Percentiles rank a stretch among this genome's conserved stretches.
phyloP scores from a whole-genome alignment of 2,329 filamentous ascomycete species.

The Tympanopsis confertula region DNA sequence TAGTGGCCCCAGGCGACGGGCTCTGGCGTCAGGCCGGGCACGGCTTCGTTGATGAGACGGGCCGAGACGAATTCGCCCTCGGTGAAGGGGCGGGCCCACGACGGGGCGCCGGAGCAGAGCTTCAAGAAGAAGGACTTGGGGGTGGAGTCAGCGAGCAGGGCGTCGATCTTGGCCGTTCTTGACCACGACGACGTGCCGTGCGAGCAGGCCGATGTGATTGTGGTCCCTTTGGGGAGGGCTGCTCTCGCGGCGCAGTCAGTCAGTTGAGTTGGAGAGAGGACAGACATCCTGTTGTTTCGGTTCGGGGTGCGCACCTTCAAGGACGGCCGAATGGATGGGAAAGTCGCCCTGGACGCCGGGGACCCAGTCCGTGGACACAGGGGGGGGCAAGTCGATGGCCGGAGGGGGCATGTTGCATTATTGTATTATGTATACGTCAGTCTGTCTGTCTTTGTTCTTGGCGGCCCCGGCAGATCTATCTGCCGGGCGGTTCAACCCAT shows the following conservation, averaged over 20 bases:
- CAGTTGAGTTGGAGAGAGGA: no score
- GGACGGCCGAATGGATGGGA: conserved; percentile 6
- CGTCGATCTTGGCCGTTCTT: conserved; percentile 6
- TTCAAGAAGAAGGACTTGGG: conserved; percentile 6
- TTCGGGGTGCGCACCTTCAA: conserved; percentile 4
- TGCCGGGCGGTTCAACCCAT: no score
- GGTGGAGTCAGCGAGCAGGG: conserved; percentile 2
- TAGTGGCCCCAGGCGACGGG: conserved; percentile 6
- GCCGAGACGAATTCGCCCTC: conserved; percentile 7
- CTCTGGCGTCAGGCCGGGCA: conserved; percentile 4
- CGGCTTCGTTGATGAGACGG: conserved; percentile 1
- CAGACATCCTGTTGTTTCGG: no score
- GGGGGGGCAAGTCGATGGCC: no score
- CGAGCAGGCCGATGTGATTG: conserved; percentile 5
- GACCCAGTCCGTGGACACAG: no score
- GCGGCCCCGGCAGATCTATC: no score
- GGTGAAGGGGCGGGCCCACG: conserved; percentile 2
- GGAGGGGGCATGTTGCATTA: no score
- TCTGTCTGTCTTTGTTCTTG: no score
- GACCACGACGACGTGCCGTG: conserved; percentile 7
- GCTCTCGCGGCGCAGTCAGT: background rate
- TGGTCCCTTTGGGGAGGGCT: conserved; percentile 8
- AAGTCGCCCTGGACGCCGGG: conserved; percentile 5
- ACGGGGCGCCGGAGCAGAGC: background rate
- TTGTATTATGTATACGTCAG: no score